Base-by-base conservation (phyloP, 2,329 filamentous ascomycete species). In the Akanthomyces uredinophilus region DNA sequence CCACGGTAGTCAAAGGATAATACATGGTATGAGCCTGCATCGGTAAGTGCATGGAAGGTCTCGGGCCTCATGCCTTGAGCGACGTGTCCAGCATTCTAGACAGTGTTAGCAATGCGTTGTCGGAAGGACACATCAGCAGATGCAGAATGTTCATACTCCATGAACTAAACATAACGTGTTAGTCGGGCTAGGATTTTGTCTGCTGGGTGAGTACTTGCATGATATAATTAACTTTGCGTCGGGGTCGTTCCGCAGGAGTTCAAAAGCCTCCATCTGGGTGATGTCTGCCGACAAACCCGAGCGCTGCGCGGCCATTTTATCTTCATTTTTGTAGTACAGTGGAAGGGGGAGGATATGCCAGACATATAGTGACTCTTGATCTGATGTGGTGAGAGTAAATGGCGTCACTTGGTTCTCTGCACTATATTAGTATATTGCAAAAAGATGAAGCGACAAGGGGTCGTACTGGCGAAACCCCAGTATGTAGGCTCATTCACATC, bases 1-100 rank as follows among this genome's bases (percentile, higher is more conserved):
- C 93, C 93, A 20, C 93, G 89, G 75, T 97, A 97, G 78, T 96
- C 92, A 68, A 96, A 87, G 44, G 91, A 85, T n/a, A 97, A 79
- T 50, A 96, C 84, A 71, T 97, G 93, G 60, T 92, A 87, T 0
- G 83, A 83, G 2, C 89, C 89, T 3, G 87, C 86, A 58, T 89
- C 84, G 4, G 92, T 86, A 47, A 96, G 79, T 50, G 87, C 83
- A 68, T 92, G 91, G 72, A 96, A 96, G 62, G 87, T 89, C 37
- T 87, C 81, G 2, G 92, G 88, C 18, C 94, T 86, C 71, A 87
- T 83, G 64, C 86, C 87, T 72, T 96, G 90, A 20, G 89, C 92
- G 35, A 98, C 75, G 68, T 96, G 91, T 5, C 91, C 94, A 39
- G 92, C 92, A 73, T 97, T 98, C 80, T 91, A 70, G 7, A 57